phyloP scores from a whole-genome alignment of 1,284 basidiomycete species.

The Xanthoconium separans region DNA sequence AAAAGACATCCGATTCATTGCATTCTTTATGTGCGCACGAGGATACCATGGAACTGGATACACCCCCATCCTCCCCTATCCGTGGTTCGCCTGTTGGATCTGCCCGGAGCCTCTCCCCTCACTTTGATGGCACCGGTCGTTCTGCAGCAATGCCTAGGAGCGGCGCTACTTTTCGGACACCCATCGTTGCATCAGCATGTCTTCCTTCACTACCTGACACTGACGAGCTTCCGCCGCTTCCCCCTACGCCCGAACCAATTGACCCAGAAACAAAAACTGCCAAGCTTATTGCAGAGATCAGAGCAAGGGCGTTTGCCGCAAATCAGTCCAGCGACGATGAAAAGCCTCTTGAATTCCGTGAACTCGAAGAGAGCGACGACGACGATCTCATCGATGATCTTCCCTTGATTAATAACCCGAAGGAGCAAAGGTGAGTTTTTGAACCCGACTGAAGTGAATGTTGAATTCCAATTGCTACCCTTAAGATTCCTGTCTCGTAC shows the following conservation, averaged over 20 bases:
- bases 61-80: constrained; percentile 6
- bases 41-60: constrained; percentile 31
- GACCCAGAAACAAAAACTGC: constrained; percentile 50
- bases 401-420: constrained; percentile 13
- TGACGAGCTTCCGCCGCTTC: constrained; percentile 25
- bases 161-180: constrained; percentile 6
- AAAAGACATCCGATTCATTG: constrained; percentile 23
- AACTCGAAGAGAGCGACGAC: constrained; percentile 51
- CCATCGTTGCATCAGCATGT: constrained; percentile 19
- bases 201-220: constrained; percentile 40
- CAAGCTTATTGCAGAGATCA: constrained; percentile 61
- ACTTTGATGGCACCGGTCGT: not conserved
- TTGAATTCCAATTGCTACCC: not conserved
- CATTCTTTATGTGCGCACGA: not conserved
- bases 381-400: constrained; percentile 37
- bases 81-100: not conserved
- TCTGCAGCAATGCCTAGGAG: not conserved
- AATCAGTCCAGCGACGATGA: constrained; percentile 44
- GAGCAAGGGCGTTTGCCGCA: constrained; percentile 49
- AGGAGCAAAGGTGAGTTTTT: constrained; percentile 21
- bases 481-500: constrained; percentile 8
- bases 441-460: not conserved
- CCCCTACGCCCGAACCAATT: constrained; percentile 43
- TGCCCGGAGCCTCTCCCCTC: not conserved
- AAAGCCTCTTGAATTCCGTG: constrained; percentile 38